phyloP scores from a whole-genome alignment of 495 filamentous ascomycete species.

The Neurospora sp. region DNA sequence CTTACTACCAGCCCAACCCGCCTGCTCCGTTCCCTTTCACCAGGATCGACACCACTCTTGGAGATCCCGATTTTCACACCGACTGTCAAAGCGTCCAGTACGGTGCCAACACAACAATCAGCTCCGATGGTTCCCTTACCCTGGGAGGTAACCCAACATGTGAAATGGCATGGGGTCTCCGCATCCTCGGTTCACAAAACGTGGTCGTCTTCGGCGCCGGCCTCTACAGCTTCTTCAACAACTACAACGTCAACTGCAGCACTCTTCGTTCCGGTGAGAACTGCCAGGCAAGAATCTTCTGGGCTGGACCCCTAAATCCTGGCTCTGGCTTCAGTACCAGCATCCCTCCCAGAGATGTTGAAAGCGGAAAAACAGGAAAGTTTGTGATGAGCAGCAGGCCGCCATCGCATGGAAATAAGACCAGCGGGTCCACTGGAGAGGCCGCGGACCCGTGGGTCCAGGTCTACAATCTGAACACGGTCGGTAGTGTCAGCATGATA shows the following conservation, averaged over 20 bases:
- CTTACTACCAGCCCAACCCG: slow-evolving; percentile 83
- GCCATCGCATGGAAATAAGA: background rate
- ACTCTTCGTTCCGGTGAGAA: slow-evolving; percentile 45
- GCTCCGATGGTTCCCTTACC: background rate
- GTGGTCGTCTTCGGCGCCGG: slow-evolving; percentile 65
- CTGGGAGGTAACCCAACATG: slow-evolving; percentile 27
- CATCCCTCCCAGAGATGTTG: background rate
- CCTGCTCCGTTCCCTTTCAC: slow-evolving; percentile 54
- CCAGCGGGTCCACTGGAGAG: background rate
- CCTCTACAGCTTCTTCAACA: slow-evolving; percentile 77
- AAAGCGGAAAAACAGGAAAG: background rate
- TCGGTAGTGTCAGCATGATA: slow-evolving; percentile 24
- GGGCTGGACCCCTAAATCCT: slow-evolving; percentile 1
- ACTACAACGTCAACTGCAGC: slow-evolving; percentile 71
- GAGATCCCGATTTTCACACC: slow-evolving; percentile 61
- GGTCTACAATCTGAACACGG: slow-evolving; percentile 23
- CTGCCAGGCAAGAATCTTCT: slow-evolving; percentile 70
- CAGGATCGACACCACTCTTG: slow-evolving; percentile 49
- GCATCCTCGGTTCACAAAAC: slow-evolving; percentile 54
- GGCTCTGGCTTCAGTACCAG: background rate
- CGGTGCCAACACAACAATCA: slow-evolving; percentile 44
- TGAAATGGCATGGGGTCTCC: slow-evolving; percentile 64
- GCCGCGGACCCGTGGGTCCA: slow-evolving; percentile 3
- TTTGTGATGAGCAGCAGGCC: background rate
- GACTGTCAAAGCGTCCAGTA: slow-evolving; percentile 27